Evolutionary conservation across 1,139 yeast genomes (phyloP).

Genomic region (Pichia sp.): DNA sequence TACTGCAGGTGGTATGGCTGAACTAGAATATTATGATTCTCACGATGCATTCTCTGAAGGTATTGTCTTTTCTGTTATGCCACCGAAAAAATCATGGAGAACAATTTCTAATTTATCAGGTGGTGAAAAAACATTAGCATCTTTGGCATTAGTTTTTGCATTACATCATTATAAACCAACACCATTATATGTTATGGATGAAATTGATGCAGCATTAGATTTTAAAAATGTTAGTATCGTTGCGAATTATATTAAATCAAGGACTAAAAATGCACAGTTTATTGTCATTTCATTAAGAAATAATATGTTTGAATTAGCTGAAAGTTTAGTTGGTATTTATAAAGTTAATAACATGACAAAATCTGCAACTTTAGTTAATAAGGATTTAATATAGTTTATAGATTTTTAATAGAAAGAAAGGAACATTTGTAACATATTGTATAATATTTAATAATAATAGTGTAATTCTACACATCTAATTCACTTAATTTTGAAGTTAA

Average conservation of each 20-base stretch:
- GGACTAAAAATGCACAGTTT: slow-evolving; percentile 95
- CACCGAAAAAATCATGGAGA: slow-evolving; percentile 97
- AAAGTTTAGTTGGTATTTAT: slow-evolving; percentile 90
- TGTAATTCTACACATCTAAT: slow-evolving; percentile 3
- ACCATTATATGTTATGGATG: slow-evolving; percentile 98
- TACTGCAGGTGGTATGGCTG: slow-evolving; percentile 99
- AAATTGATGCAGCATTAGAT: slow-evolving; percentile 97
- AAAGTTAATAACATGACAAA: slow-evolving; percentile 87
- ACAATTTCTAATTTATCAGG: slow-evolving; percentile 93
- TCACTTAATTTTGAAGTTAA: slow-evolving; percentile 8
- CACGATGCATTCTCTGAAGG: slow-evolving; percentile 99
- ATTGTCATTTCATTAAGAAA: slow-evolving; percentile 91
- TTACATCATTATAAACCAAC: slow-evolving; percentile 95
- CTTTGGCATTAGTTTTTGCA: slow-evolving; percentile 93
- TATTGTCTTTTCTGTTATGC: slow-evolving; percentile 94
- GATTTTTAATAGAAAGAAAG: not conserved
- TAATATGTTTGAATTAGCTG: slow-evolving; percentile 96
- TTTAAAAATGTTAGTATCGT: slow-evolving; percentile 95
- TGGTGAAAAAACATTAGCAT: slow-evolving; percentile 94
- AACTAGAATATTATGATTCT: slow-evolving; percentile 88
- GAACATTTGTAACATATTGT: not conserved
- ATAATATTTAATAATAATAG: not conserved
- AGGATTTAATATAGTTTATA: slow-evolving; percentile 32
- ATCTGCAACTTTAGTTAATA: slow-evolving; percentile 71
- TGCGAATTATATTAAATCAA: slow-evolving; percentile 91